A percentile compares a stretch with the other conserved stretches of the same genome.
These are phyloP conservation scores for Myxozyma geophila DNA, from an alignment of 805 yeast genomes.

Conservation along the genomic window DNA sequence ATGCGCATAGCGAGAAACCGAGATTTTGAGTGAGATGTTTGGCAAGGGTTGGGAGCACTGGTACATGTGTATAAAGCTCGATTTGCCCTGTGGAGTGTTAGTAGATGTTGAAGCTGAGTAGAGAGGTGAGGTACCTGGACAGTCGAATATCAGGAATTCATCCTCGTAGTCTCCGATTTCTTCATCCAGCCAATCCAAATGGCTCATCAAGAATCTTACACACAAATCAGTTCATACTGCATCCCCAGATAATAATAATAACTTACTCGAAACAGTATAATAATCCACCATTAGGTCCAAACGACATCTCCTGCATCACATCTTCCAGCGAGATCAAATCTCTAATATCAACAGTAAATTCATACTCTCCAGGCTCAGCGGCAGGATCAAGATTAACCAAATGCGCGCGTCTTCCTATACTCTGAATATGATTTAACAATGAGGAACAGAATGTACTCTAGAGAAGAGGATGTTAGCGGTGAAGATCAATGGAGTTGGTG, in stretches of 20 bases:
- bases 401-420: constrained; percentile 90
- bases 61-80: constrained; percentile 91
- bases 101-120: neutral
- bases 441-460: constrained; percentile 87
- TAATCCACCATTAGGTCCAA: constrained; percentile 95
- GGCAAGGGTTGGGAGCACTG: constrained; percentile 86
- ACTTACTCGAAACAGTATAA: constrained; percentile 87
- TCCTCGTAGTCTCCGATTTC: constrained; percentile 95
- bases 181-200: constrained; percentile 96
- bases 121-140: constrained; percentile 65
- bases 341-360: constrained; percentile 88
- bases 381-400: constrained; percentile 96
- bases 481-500: neutral
- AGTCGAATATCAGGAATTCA: constrained; percentile 90
- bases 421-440: constrained; percentile 83
- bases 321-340: constrained; percentile 89
- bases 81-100: constrained; percentile 56
- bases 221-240: neutral
- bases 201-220: constrained; percentile 64
- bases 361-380: constrained; percentile 89
- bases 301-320: constrained; percentile 90
- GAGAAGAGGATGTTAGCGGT: neutral
- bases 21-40: constrained; percentile 78
- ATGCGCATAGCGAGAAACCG: constrained; percentile 88
- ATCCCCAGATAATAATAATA: neutral